phyloP scores from a whole-genome alignment of 768 basidiomycete species.

The Candolleomyces aberdarensis region DNA sequence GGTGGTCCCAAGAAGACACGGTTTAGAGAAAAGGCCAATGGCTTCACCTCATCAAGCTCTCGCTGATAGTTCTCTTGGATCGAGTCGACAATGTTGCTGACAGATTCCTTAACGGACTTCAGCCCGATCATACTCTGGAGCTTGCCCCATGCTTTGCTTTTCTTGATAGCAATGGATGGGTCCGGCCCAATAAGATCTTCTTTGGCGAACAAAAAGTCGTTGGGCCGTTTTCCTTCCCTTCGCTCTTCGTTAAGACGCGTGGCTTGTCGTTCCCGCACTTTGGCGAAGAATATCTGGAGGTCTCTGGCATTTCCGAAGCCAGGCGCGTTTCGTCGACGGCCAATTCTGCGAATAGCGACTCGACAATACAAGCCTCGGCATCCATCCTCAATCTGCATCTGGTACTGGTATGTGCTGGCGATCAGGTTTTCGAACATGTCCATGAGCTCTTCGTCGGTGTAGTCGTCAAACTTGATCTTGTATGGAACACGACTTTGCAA shows the following conservation, averaged over 20 bases:
- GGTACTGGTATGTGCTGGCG: constrained; percentile 40
- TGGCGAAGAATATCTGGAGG: constrained; percentile 46
- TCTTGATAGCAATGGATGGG: constrained; percentile 44
- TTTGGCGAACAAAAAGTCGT: constrained; percentile 49
- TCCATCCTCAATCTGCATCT: constrained; percentile 57
- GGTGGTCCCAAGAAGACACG: too few species aligned
- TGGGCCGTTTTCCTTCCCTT: constrained; percentile 29
- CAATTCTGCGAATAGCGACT: constrained; percentile 56
- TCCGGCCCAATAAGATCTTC: constrained; percentile 68
- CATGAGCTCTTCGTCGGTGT: constrained; percentile 53
- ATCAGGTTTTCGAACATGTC: constrained; percentile 50
- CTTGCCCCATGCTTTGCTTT: constrained; percentile 48
- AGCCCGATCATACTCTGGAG: constrained; percentile 55
- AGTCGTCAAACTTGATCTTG: constrained; percentile 56
- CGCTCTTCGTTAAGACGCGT: constrained; percentile 42
- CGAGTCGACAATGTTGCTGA: constrained; percentile 43
- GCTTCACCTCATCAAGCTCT: too few species aligned
- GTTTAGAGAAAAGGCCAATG: too few species aligned
- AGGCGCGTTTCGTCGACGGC: constrained; percentile 49
- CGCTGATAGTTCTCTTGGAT: constrained; percentile 46
- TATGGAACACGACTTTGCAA: constrained; percentile 67
- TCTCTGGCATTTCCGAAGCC: constrained; percentile 72
- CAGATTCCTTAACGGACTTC: constrained; percentile 51
- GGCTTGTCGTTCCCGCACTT: constrained; percentile 52
- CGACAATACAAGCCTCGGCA: constrained; percentile 50